Evolutionary conservation across 805 yeast genomes (phyloP), one percentile per base, ranked within the genome.

Genomic region (Lipomyces sp.): DNA sequence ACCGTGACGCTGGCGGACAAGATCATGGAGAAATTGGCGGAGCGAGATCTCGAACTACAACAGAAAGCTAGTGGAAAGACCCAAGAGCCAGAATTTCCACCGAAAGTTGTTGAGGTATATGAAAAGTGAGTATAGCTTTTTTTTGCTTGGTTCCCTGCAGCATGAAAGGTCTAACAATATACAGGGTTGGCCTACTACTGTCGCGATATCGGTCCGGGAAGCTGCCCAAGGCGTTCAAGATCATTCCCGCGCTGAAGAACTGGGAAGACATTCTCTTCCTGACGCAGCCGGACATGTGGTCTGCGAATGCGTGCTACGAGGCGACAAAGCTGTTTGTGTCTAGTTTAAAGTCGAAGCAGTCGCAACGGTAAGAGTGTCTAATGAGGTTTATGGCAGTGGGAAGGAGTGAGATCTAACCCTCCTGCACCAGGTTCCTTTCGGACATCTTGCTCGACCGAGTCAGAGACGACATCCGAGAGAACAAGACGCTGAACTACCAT

Each of bases 241-340:
- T 93, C 44, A 78, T 95, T 49, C 99, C 99, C 32, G 79, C 95
- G 2, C 76, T 93, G 59, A 84, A 79, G 61, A 91, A 91, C 70
- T 93, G 99, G 99, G 89, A 89, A 67, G 98, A 91, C 67, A 84
- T 93, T 31, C 72, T 93, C 32, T 91, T 82, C 65, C 96, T 93
- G 36, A 90, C 98, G 1, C 81, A 88, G 60, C 98, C 98, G 7
- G 89, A 81, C 56, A 72, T 75, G 26, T 93, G 99, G 99, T 86
- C 98, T 16, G 90, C 97, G 16, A 91, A 90, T 63, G 96, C 93
- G 2, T 82, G 84, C 4, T 93, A 84, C 65, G 98, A 93, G 68
- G 98, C 97, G 2, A 88, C 98, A 6, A 87, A 88, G 69, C 73
- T 93, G 42, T 91, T 93, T 70, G 95, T 93, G 1, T 89, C 98